A percentile compares a stretch with the other conserved stretches of the same genome.
These are phyloP conservation scores for Boletus subcaerulescens DNA, from an alignment of 768 basidiomycete genomes.

Conservation along the genomic window DNA sequence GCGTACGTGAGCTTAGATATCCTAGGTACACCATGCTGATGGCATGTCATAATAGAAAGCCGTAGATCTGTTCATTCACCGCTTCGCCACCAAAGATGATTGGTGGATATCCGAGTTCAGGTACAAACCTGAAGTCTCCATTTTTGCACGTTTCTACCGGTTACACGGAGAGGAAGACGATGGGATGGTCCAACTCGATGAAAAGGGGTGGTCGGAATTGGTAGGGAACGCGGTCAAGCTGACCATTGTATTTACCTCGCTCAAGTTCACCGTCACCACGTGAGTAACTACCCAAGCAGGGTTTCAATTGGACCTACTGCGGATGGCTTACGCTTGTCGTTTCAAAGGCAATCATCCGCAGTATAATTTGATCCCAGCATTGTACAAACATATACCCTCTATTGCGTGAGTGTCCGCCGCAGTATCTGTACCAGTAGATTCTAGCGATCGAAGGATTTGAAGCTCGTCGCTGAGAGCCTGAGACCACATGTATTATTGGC, in stretches of 20 bases:
- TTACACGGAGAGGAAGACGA: constrained; percentile 34
- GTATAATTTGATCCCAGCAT: constrained; percentile 14
- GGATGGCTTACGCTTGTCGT: constrained; percentile 5
- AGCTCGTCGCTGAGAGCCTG: not conserved
- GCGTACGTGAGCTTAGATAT: constrained; percentile 4
- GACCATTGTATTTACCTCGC: constrained; percentile 32
- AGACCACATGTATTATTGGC: not conserved
- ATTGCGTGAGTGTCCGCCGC: not conserved
- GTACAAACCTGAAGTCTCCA: constrained; percentile 34
- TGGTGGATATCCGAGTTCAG: constrained; percentile 35
- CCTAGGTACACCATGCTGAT: constrained; percentile 7
- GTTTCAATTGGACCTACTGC: not conserved
- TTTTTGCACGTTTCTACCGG: constrained; percentile 34
- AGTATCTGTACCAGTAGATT: not conserved
- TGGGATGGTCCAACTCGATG: constrained; percentile 30
- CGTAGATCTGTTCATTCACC: constrained; percentile 31
- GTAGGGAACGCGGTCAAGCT: constrained; percentile 33
- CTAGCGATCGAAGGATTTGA: too few relatives aligned
- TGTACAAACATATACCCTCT: too few relatives aligned
- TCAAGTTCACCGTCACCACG: constrained; percentile 34
- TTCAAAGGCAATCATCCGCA: constrained; percentile 26
- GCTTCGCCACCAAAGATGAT: constrained; percentile 34
- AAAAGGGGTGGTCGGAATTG: constrained; percentile 32
- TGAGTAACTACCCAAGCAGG: constrained; percentile 12
- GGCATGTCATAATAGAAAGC: constrained; percentile 22